Evolutionary conservation across 768 basidiomycete genomes (phyloP).

Genomic region (Heimioporus sp.): DNA sequence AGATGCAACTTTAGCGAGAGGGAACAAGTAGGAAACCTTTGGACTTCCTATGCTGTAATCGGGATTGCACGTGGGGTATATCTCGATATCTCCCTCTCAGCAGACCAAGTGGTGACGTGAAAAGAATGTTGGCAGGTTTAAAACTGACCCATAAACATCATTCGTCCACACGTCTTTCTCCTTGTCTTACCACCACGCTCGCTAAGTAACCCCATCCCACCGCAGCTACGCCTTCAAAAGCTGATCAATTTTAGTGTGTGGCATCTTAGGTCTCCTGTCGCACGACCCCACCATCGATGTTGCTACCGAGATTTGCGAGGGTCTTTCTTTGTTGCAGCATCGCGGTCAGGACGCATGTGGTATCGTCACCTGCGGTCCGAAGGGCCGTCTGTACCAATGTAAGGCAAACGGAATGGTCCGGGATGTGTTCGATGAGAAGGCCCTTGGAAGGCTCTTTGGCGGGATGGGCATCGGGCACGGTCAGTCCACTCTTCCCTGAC

Average conservation of each 20-base stretch:
- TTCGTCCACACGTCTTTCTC: conserved; percentile 7
- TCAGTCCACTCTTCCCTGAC: conserved; percentile 34
- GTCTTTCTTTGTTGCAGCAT: conserved; percentile 93
- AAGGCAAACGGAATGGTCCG: conserved; percentile 99
- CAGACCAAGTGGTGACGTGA: not conserved
- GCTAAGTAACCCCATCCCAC: conserved; percentile 26
- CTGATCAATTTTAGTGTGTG: conserved; percentile 64
- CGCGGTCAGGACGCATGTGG: conserved; percentile 98
- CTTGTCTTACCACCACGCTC: conserved; percentile 5
- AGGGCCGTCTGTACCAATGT: conserved; percentile 95
- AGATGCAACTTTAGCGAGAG: not conserved
- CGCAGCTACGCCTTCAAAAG: not conserved
- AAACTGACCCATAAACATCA: not conserved
- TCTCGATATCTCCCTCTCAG: not conserved
- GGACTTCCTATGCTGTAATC: not conserved
- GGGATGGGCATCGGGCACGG: conserved; percentile 99
- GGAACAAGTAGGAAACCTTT: not conserved
- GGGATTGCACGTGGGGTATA: not conserved
- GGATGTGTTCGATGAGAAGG: conserved; percentile 86
- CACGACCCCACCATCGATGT: conserved; percentile 74
- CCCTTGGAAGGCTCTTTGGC: conserved; percentile 76
- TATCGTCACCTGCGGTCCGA: conserved; percentile 92
- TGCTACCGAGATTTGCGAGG: conserved; percentile 90
- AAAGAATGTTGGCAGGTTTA: conserved; percentile 5
- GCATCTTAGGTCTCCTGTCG: conserved; percentile 84